These are phyloP conservation scores for Sanghuangporus weigelae DNA, from an alignment of 1,284 basidiomycete genomes.

Conservation along the genomic window DNA sequence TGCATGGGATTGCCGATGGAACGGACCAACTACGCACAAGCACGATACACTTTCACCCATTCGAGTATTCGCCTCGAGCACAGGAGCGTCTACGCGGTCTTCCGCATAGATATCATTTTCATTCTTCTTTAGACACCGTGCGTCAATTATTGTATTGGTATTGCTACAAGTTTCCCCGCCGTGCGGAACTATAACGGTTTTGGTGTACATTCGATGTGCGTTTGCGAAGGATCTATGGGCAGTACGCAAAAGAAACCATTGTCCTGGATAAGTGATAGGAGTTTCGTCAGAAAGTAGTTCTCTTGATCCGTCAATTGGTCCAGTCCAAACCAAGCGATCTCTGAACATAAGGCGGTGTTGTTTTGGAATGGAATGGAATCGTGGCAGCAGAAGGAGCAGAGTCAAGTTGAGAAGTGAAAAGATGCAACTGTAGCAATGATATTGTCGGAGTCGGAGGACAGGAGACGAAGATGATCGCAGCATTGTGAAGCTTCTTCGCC, in stretches of 20 bases:
- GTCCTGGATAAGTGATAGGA: slow-evolving; percentile 32
- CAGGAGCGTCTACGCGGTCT: too few relatives aligned
- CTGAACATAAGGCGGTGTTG: background rate
- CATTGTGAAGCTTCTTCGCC: background rate
- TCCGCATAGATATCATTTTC: too few relatives aligned
- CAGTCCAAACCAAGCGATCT: slow-evolving; percentile 1
- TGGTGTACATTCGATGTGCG: slow-evolving; percentile 71
- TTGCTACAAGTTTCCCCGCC: too few relatives aligned
- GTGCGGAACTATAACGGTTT: slow-evolving; percentile 35
- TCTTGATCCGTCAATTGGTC: background rate
- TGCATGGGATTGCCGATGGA: too few relatives aligned
- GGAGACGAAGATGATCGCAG: background rate
- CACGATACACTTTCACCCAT: too few relatives aligned
- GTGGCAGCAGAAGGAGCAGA: too few relatives aligned
- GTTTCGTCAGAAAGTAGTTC: background rate
- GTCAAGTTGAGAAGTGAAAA: background rate
- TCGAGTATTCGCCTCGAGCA: too few relatives aligned
- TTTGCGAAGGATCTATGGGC: slow-evolving; percentile 66
- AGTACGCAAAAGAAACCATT: slow-evolving; percentile 71
- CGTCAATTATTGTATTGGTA: too few relatives aligned
- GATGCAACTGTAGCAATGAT: background rate
- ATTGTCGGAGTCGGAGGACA: background rate
- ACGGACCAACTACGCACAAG: too few relatives aligned
- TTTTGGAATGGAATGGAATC: background rate
- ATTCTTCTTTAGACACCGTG: too few relatives aligned